phyloP scores from a whole-genome alignment of 2,329 filamentous ascomycete species.

The Monilinia fructicola region DNA sequence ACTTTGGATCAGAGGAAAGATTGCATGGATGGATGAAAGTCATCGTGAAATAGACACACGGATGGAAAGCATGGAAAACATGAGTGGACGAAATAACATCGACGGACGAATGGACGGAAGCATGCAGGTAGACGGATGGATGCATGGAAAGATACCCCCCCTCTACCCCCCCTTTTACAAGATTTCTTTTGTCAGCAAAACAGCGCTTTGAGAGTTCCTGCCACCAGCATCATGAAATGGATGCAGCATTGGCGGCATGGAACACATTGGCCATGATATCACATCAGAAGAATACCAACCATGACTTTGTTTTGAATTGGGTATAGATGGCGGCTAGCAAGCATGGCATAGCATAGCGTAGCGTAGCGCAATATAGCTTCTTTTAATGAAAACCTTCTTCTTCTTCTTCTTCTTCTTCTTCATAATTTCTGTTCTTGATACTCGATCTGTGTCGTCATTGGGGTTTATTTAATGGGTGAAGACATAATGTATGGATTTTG shows the following conservation, averaged over 20 bases:
- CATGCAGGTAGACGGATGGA: neutral
- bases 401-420: too few relatives aligned
- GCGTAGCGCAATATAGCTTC: neutral
- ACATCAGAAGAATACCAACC: neutral
- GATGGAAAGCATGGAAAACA: neutral
- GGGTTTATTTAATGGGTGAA: neutral
- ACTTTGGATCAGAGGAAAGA: neutral
- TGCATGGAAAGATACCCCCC: slow-evolving; percentile 9
- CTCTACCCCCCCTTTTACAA: slow-evolving; percentile 7
- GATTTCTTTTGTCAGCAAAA: slow-evolving; percentile 16
- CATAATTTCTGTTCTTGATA: neutral
- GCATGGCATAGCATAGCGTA: neutral
- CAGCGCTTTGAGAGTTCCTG: neutral
- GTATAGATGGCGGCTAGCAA: slow-evolving; percentile 1
- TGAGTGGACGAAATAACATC: neutral
- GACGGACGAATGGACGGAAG: neutral
- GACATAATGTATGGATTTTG: neutral
- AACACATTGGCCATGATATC: too few relatives aligned
- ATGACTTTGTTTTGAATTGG: neutral
- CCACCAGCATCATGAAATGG: neutral
- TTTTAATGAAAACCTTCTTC: neutral
- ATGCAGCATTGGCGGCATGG: neutral
- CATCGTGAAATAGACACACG: neutral
- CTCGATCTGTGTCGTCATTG: too few relatives aligned
- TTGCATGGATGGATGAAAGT: neutral